Base-by-base conservation (phyloP, 1,139 yeast species). In the Pichia sp. region DNA sequence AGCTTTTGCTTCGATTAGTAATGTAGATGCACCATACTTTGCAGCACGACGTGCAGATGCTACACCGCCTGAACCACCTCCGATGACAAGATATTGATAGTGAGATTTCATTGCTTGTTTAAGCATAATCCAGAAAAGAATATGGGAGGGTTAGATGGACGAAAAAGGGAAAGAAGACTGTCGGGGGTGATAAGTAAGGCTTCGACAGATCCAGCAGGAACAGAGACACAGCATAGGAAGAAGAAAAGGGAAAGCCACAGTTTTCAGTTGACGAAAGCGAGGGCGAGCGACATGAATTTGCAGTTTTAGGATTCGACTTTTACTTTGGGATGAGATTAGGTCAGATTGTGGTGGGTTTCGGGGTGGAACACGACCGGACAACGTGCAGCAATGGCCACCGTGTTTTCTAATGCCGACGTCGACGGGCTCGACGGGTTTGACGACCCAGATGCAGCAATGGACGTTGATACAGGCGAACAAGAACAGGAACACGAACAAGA, bases 41-140 rank as follows among this genome's bases (percentile, higher is more conserved):
- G 97, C 95, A 11, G 98, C 98, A 56, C 97, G 78, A 62, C 99
- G 80, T 18, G 96, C 95, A 20, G 95, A 82, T 16, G 98, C 96
- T 36, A 91, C 96, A 52, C 99, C 99, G 40, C 97, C 99, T 31
- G 96, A 87, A n/a, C 99, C 99, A 48, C 98, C 99, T 37, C 99
- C 99, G 54, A 91, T 91, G 47, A 91, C 98, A 43, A 91, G 70
- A 61, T 86, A 91, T 56, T 89, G 88, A 69, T 80, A 91, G 59
- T 86, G 91, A 27, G 59, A 45, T 39, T 54, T 57, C 63, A 59
- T 59, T 22, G 42, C 31, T 30, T 50, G 47, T 37, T 41, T 54
- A 19, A 55, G 48, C 60, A 55, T 56, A n/a, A 23, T 15, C 24
- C 10, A 31, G 38, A 31, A 18, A 22, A 26, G 27, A 22, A 10